A percentile compares a stretch with the other conserved stretches of the same genome.
Conservation (phyloP, 768 basidiomycete genomes). For the Agrocybe pediades region DNA sequence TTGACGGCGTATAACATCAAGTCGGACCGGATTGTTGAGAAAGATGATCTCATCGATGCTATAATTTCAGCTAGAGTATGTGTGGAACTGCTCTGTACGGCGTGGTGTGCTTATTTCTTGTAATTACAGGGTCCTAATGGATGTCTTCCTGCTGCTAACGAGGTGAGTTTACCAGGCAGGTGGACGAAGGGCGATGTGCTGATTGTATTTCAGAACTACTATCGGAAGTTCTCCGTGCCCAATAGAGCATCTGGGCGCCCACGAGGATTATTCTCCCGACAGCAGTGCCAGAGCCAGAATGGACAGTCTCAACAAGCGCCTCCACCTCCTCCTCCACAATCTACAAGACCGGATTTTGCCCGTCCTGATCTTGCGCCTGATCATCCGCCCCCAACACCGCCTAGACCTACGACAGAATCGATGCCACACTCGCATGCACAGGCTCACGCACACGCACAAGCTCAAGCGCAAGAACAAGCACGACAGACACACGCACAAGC, state of each 20-base stretch:
- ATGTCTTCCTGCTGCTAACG: slow-evolving; percentile 59
- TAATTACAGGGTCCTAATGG: slow-evolving; percentile 53
- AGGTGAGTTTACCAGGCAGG: slow-evolving; percentile 39
- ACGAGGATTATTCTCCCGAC: slow-evolving; percentile 51
- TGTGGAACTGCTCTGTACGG: slow-evolving; percentile 2
- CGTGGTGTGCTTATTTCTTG: not conserved
- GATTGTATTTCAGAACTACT: slow-evolving; percentile 44
- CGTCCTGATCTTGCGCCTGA: slow-evolving; percentile 66
- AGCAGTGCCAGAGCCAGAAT: slow-evolving; percentile 27
- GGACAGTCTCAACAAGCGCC: slow-evolving; percentile 27
- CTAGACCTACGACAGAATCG: not conserved
- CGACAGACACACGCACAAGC: too few species aligned
- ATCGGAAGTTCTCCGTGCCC: slow-evolving; percentile 66
- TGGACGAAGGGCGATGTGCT: not conserved
- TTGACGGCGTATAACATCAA: slow-evolving; percentile 69
- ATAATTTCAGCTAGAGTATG: slow-evolving; percentile 57
- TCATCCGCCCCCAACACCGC: slow-evolving; percentile 23
- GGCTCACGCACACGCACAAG: too few species aligned
- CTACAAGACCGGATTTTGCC: slow-evolving; percentile 44
- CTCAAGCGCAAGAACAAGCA: too few species aligned
- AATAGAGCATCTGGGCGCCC: slow-evolving; percentile 35
- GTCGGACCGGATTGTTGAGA: slow-evolving; percentile 66
- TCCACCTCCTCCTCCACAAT: slow-evolving; percentile 34
- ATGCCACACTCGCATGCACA: too few species aligned
- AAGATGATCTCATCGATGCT: slow-evolving; percentile 75